Percentiles rank a stretch among this genome's conserved stretches.
Conservation (phyloP, 163 green algal genomes). For the Scenedesmus sp. region DNA sequence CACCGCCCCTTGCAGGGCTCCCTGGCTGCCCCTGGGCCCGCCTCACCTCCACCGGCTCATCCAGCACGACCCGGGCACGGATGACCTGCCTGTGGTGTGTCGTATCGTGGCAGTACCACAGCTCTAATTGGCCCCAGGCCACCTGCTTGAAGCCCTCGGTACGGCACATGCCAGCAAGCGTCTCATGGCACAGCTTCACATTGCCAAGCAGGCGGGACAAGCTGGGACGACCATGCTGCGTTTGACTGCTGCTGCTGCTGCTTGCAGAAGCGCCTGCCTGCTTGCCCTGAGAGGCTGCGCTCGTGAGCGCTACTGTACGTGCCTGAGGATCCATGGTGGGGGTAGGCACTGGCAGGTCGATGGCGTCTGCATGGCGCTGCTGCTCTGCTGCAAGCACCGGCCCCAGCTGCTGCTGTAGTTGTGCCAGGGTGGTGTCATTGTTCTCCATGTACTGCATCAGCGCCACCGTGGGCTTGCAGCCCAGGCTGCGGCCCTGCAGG, state of each 20-base stretch:
- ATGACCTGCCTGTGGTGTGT: constrained; percentile 18
- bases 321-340: not conserved
- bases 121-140: constrained; percentile 15
- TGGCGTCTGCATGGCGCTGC: not conserved
- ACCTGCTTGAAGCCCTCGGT: constrained; percentile 48
- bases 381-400: constrained; percentile 19
- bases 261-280: not conserved
- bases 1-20: not conserved
- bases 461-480: constrained; percentile 42
- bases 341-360: constrained; percentile 2
- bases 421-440: not conserved
- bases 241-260: constrained; percentile 20
- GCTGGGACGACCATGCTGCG: constrained; percentile 6
- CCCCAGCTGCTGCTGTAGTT: constrained; percentile 22
- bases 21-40: not conserved
- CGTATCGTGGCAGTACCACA: constrained; percentile 49
- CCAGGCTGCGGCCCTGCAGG: constrained; percentile 22
- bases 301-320: not conserved
- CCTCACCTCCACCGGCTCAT: constrained; percentile 50
- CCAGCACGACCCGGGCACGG: constrained; percentile 24
- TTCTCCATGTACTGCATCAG: constrained; percentile 35
- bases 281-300: not conserved
- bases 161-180: not conserved
- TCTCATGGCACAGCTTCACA: not conserved
- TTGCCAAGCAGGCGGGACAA: constrained; percentile 22